Base-by-base conservation (phyloP, 176 grass and related monocot species). In the Phoenix dactylifera region DNA sequence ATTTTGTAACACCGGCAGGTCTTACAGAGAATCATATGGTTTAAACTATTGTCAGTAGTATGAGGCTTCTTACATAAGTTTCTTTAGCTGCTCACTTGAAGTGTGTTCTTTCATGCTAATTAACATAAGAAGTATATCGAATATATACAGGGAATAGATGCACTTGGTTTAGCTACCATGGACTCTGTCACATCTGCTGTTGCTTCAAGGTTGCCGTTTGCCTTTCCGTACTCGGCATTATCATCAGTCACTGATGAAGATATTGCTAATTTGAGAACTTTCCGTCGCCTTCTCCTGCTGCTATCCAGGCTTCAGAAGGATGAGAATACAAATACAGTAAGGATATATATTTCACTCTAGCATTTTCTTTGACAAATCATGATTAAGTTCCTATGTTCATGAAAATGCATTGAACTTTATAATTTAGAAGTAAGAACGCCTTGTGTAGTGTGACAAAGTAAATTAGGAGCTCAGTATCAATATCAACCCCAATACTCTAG, bases 111-210 rank as follows among this genome's bases (percentile, higher is more conserved):
- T 44, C 35, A 44, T 14, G 10, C 35, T 44, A 44, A 44, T 44
- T 44, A 44, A 44, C 10, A 44, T 44, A 14, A 44, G 5, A 14
- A 14, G 9, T 44, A 44, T 44, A 14, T 44, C 0, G 35, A 44
- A 44, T 14, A 44, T 75, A 60, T 88, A 24, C 68, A 97, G 92
- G 92, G 92, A 75, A 69, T 97, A 77, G 92, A 97, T 85, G 83
- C 87, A 64, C 81, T 97, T 61, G 80, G 77, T n/a, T 57, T 85
- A 67, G 92, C 83, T 39, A 82, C 87, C 17, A 26, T 96, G 76
- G 85, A 83, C 49, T 79, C 91, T 19, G 63, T 85, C 59, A 77
- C 90, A 49, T 86, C 84, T 58, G 67, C 82, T 75, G 83, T 86
- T 66, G 65, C 79, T 67, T 84, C 77, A 39, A 87, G 80, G 70